Conservation (phyloP, 2,329 filamentous ascomycete species). For the Xylariaceae sp. region DNA sequence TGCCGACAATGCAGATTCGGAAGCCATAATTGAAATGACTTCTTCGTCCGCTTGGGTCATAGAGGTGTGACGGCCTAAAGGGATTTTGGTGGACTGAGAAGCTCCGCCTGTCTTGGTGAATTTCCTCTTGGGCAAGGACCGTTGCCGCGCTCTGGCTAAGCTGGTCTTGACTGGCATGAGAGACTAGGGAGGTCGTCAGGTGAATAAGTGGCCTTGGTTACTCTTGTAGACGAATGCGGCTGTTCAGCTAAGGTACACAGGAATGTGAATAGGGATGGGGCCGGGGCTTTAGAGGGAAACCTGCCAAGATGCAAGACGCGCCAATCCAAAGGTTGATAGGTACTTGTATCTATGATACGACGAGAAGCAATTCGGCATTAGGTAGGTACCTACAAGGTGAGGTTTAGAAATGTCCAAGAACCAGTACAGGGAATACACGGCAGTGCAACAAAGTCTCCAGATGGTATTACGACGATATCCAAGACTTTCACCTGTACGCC, state of each 20-base stretch:
- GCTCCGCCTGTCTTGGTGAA: constrained; percentile 9
- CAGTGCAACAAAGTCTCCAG: no score
- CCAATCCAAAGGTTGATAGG: no score
- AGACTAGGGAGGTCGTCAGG: constrained; percentile 2
- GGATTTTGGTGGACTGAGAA: constrained; percentile 1
- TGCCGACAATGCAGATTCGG: neutral
- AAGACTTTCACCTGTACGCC: no score
- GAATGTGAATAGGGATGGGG: neutral
- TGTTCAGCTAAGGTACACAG: constrained; percentile 3
- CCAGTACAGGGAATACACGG: no score
- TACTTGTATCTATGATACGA: no score
- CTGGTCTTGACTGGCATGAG: constrained; percentile 29
- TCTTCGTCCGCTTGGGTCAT: constrained; percentile 11
- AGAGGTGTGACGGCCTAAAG: constrained; percentile 1
- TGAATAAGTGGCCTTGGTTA: constrained; percentile 3
- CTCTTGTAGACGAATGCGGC: constrained; percentile 12
- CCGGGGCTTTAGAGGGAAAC: no score
- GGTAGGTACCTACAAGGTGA: no score
- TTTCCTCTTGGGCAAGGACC: constrained; percentile 16
- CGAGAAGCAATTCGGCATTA: no score
- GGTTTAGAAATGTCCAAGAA: no score
- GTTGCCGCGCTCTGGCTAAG: constrained; percentile 26
- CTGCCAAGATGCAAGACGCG: no score
- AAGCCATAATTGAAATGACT: constrained; percentile 10
- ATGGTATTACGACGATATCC: no score